Evolutionary conservation across 177 flowering plant genomes (phyloP), one percentile per base, ranked within the genome.

Genomic region (Vitis hybrid): DNA sequence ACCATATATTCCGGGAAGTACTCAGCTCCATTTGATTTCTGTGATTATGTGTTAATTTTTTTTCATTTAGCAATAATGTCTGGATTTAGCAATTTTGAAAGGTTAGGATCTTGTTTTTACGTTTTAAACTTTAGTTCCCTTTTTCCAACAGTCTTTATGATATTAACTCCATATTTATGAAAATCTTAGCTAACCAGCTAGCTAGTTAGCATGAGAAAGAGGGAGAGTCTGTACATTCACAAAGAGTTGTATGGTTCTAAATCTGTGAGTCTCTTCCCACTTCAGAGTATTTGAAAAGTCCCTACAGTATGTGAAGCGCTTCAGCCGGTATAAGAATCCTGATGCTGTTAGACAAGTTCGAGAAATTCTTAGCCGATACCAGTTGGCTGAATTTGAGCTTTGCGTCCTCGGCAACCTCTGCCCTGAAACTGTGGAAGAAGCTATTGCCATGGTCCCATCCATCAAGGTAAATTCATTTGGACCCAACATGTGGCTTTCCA

Each of bases 271-370:
- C 18, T 46, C 66, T 15, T 67, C 62, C 46, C 8, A 40, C 69
- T 78, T 48, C 87, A 92, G 97, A 71, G 98, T 93, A 15, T 93
- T 93, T 84, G 98, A 95, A 77, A 95, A 93, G 82, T 95, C 99
- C 19, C 79, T 86, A 81, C 99, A 93, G 80, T 95, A 95, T 83
- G 99, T 95, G 74, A 93, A 93, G 83, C 94, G 98, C 62, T 95
- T 95, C 69, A 95, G 99, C 84, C 90, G 99, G 12, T 95, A 92
- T 71, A 91, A 90, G 71, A 93, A 95, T 77, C 92, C 97, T 52
- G 99, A 95, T 82, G 97, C 99, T 66, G 98, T 95, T 61, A 80
- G 92, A 80, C 99, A 95, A 84, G 98, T 91, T 72, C 84, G 99
- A 83, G 99, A 95, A 82, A 88, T 91, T 64, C 96, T 93, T 0